Percentiles rank a stretch among this genome's conserved stretches.
phyloP scores from a whole-genome alignment of 2,329 filamentous ascomycete genomes.

The Ophiocordyceps australis region DNA sequence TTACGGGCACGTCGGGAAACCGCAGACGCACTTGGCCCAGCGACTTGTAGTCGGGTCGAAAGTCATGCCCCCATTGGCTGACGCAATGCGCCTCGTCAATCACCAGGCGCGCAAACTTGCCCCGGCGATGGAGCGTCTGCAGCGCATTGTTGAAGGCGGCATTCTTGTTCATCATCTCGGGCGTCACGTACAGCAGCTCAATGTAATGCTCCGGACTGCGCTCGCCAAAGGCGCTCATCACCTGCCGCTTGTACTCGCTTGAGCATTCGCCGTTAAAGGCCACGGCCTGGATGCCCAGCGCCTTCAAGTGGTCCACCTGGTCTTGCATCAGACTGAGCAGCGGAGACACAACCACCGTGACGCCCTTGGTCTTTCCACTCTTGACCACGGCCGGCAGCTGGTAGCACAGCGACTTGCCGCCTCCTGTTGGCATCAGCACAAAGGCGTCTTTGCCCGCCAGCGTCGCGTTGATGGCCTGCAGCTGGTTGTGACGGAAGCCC shows the following conservation, averaged over 20 bases:
- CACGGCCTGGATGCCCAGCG: slow-evolving; percentile 60
- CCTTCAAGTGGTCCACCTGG: slow-evolving; percentile 68
- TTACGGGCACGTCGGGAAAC: slow-evolving; percentile 69
- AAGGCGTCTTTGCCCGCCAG: slow-evolving; percentile 78
- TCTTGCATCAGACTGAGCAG: slow-evolving; percentile 94
- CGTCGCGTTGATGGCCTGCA: slow-evolving; percentile 92
- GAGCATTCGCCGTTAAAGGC: slow-evolving; percentile 65
- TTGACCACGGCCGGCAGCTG: slow-evolving; percentile 77
- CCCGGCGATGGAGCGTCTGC: slow-evolving; percentile 45
- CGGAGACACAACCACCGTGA: slow-evolving; percentile 91
- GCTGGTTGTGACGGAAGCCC: slow-evolving; percentile 78
- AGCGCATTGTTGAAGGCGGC: slow-evolving; percentile 47
- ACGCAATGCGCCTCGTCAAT: slow-evolving; percentile 99
- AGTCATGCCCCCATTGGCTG: slow-evolving; percentile 98
- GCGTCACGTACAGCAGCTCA: slow-evolving; percentile 85
- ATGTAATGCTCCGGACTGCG: slow-evolving; percentile 55
- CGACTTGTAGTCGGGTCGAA: slow-evolving; percentile 85
- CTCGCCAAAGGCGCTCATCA: slow-evolving; percentile 46
- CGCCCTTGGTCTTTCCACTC: slow-evolving; percentile 63
- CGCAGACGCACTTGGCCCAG: slow-evolving; percentile 55
- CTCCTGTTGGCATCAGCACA: slow-evolving; percentile 93
- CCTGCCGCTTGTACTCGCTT: slow-evolving; percentile 39
- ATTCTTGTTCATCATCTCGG: slow-evolving; percentile 89
- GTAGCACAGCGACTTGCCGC: slow-evolving; percentile 93
- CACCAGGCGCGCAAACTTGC: slow-evolving; percentile 72